Evolutionary conservation across 352 stramenopile genomes (phyloP).

Genomic region (Pythium aphanidermatum): DNA sequence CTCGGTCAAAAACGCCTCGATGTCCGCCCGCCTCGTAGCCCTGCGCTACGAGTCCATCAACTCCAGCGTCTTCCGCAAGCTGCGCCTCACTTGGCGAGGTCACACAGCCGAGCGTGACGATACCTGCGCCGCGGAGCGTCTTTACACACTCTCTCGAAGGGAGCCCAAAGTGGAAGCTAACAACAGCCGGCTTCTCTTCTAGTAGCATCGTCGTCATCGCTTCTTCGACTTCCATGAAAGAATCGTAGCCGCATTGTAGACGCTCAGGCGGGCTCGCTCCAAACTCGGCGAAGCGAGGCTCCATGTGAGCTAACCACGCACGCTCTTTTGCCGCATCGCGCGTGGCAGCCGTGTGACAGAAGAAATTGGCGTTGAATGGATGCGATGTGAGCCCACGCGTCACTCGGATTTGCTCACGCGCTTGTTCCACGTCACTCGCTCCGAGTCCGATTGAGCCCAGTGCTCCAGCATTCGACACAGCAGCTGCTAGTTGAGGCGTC

Average conservation of each 20-base stretch:
- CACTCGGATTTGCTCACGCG: constrained; percentile 25
- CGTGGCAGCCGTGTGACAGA: constrained; percentile 29
- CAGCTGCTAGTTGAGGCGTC: constrained; percentile 28
- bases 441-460: constrained; percentile 48
- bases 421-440: constrained; percentile 14
- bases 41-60: constrained; percentile 52
- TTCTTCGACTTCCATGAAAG: constrained; percentile 30
- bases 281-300: constrained; percentile 34
- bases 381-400: constrained; percentile 25
- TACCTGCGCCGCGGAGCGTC: constrained; percentile 31
- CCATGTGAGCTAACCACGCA: constrained; percentile 30
- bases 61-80: constrained; percentile 8
- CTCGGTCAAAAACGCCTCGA: constrained; percentile 38
- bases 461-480: constrained; percentile 32
- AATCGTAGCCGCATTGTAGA: constrained; percentile 15
- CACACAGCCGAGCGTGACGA: constrained; percentile 35
- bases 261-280: constrained; percentile 7
- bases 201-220: constrained; percentile 33
- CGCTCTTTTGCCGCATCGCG: constrained; percentile 9
- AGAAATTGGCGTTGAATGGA: constrained; percentile 59
- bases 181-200: constrained; percentile 41
- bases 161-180: constrained; percentile 67
- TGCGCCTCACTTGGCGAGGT: constrained; percentile 36
- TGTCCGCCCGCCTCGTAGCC: constrained; percentile 55
- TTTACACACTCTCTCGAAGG: constrained; percentile 22